Evolutionary conservation across 768 basidiomycete genomes (phyloP), one percentile per base, ranked within the genome.

Genomic region (Saitozyma podzolica): DNA sequence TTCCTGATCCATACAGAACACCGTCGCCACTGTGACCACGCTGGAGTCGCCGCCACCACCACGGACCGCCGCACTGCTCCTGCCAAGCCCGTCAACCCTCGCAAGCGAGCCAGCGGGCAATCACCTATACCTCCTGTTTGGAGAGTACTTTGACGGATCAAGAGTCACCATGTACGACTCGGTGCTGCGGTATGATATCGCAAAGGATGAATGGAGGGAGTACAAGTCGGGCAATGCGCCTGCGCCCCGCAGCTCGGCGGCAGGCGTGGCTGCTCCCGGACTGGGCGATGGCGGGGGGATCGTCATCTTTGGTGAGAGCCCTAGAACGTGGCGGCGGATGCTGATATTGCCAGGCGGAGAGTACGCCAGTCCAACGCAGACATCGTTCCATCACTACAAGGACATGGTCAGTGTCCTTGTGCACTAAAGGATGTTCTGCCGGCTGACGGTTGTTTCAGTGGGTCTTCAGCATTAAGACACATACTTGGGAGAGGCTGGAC

Each of bases 121-220:
- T 10, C 55, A 58, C 51, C 54, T 54, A 41, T 54, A 45, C 19
- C 57, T 56, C 49, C 88, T 84, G 63, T 88, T 91, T 41, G 90
- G 90, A 0, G 90, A 92, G 74, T 91, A 87, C 76, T 94, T 92
- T 62, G 90, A 93, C 51, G 93, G 94, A 63, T 86, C 86, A 10
- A 89, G 86, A 74, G 88, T 90, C 14, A 88, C 90, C 39, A 51
- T 54, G 45, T 58, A 19, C 37, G 19, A 54, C 13, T 17, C 19
- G 8, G 17, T 45, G 20, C n/a, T 58, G 9, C 8, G 20, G 37
- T 43, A 53, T 50, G 53, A 56, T 39, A 40, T 50, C 19, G 14
- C 54, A 11, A 54, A 89, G 86, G 87, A 93, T 70, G 92, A 95
- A 82, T 95, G 92, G 92, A 84, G 89, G 9, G 86, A 86, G 69